A percentile compares a stretch with the other conserved stretches of the same genome.
phyloP scores from a whole-genome alignment of 441 rosid species.

The Melastoma candidum region DNA sequence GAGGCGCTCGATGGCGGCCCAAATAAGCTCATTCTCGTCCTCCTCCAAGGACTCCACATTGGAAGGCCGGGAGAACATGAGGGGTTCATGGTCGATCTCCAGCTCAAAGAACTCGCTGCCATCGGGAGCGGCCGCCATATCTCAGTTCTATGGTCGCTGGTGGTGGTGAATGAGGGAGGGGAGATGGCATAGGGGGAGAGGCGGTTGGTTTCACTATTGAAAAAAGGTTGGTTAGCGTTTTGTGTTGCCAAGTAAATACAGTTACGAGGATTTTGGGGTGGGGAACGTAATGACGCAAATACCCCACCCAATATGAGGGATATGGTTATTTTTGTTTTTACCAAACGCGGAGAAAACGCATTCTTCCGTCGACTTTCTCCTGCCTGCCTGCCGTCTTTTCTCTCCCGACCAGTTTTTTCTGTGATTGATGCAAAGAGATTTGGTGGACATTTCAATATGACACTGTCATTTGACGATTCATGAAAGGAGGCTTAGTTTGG shows the following conservation, averaged over 20 bases:
- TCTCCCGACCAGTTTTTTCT: too few relatives aligned
- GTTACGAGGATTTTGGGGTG: neutral
- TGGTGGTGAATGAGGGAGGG: neutral
- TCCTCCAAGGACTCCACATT: conserved; percentile 54
- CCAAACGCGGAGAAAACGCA: too few relatives aligned
- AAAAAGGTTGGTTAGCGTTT: too few relatives aligned
- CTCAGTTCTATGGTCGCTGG: neutral
- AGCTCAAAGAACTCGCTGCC: conserved; percentile 78
- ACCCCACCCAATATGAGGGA: neutral
- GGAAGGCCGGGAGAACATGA: conserved; percentile 51
- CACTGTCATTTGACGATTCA: too few relatives aligned
- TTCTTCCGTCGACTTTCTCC: neutral
- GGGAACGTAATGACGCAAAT: neutral
- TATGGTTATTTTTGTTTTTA: too few relatives aligned
- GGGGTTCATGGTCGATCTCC: conserved; percentile 36
- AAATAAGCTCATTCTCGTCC: conserved; percentile 70
- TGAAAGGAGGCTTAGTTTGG: too few relatives aligned
- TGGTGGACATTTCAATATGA: too few relatives aligned
- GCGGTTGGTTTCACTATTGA: too few relatives aligned
- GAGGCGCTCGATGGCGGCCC: conserved; percentile 67
- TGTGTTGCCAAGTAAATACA: too few relatives aligned
- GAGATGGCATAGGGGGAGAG: neutral
- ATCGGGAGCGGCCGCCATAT: conserved; percentile 46
- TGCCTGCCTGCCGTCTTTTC: too few relatives aligned
- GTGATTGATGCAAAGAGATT: too few relatives aligned